Percentiles rank a stretch among this genome's conserved stretches.
phyloP scores from a whole-genome alignment of 257 asterid species.

The Jacaranda mimosifolia region DNA sequence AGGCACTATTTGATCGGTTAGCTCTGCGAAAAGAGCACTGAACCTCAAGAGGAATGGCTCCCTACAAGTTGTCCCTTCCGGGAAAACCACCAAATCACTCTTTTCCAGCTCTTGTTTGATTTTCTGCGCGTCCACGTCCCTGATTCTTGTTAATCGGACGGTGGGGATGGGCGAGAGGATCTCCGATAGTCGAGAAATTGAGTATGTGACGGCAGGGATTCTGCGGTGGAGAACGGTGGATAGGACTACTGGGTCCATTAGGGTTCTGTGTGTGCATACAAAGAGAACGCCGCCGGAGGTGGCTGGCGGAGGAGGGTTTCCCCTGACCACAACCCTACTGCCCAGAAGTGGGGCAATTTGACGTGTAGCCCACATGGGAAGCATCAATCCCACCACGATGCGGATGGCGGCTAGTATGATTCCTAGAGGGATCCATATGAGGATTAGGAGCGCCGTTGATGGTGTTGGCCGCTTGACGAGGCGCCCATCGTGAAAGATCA shows the following conservation, averaged over 20 bases:
- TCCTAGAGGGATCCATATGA: constrained; percentile 84
- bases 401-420: constrained; percentile 62
- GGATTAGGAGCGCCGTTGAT: constrained; percentile 59
- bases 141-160: constrained; percentile 70
- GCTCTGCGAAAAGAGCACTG: constrained; percentile 84
- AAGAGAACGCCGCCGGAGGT: constrained; percentile 62
- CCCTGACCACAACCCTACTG: constrained; percentile 65
- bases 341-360: constrained; percentile 68
- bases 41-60: constrained; percentile 84
- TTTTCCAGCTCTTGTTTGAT: constrained; percentile 66
- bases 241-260: constrained; percentile 87
- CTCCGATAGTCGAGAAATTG: constrained; percentile 76
- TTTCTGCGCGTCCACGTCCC: constrained; percentile 69
- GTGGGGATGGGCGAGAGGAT: constrained; percentile 90
- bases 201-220: constrained; percentile 86
- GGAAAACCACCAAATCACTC: constrained; percentile 81
- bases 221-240: constrained; percentile 79
- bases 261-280: constrained; percentile 87
- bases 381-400: constrained; percentile 55
- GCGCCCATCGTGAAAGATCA: constrained; percentile 93
- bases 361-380: constrained; percentile 67
- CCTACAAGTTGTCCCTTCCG: constrained; percentile 89
- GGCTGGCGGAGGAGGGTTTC: constrained; percentile 74
- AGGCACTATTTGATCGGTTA: constrained; percentile 86
- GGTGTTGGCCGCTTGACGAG: constrained; percentile 84